Evolutionary conservation across 2,329 filamentous ascomycete genomes (phyloP), one percentile per base, ranked within the genome.

Genomic region (Plectosphaerella cucumerina): DNA sequence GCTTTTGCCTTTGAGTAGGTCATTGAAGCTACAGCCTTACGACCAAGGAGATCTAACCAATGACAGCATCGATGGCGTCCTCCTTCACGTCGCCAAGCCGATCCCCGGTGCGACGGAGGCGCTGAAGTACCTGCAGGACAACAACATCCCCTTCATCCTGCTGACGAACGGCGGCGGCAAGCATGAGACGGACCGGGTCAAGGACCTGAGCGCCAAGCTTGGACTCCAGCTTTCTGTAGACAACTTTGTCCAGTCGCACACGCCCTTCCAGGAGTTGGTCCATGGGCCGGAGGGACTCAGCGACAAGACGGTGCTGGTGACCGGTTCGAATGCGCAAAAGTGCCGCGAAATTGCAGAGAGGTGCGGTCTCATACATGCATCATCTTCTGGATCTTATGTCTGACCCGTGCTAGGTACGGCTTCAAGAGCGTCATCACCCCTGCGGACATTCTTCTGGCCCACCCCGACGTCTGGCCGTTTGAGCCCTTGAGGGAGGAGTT

Each of bases 141-240:
- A 91, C 62, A 77, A 81, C 44, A 90, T 97, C 44, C 92, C 92
- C 12, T 97, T 96, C 71, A 93, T 99, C 61, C 82, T 99, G 33
- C 78, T 99, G 56, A 99, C 94, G 53, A 99, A 99, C 70, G 94
- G 94, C 59, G 94, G 94, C 41, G 94, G 94, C 52, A 90, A 87
- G 63, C 82, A 85, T 56, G 93, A 97, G 70, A 56, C 48, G n/a
- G 58, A 50, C 23, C 52, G 57, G 21, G 54, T 59, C 17, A 45
- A 49, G 37, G 55, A 56, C 20, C 44, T 61, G 20, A 56, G 53
- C 51, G 50, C 50, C 21, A 62, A 61, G 47, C 73, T 89, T 9
- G 68, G 76, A 8, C 68, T 86, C 0, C 65, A 74, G 5, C 69
- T 89, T 26, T 71, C 55, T 10, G 57, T 55, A n/a, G 56, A 58